Evolutionary conservation across 352 stramenopile genomes (phyloP).

Genomic region (Globisporangium abappressorium): DNA sequence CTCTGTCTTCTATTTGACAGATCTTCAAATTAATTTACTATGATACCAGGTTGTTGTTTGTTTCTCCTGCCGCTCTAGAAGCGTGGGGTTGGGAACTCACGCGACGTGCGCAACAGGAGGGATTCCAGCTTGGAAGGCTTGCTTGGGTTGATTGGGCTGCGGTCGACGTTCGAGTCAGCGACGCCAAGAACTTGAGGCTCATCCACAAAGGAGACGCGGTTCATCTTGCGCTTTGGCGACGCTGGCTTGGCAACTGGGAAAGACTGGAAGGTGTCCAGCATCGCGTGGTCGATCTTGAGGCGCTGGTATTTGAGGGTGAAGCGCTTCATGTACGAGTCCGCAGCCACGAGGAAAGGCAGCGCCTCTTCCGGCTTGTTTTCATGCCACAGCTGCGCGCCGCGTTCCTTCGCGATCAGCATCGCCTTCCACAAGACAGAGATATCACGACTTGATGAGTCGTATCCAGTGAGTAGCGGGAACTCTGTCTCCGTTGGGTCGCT

Average conservation of each 20-base stretch:
- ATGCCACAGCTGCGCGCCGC: constrained; percentile 80
- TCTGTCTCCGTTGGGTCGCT: constrained; percentile 46
- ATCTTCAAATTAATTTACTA: constrained; percentile 15
- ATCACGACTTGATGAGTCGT: constrained; percentile 61
- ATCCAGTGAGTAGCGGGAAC: constrained; percentile 64
- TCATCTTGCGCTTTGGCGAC: constrained; percentile 27
- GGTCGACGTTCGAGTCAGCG: constrained; percentile 71
- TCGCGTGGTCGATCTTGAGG: constrained; percentile 81
- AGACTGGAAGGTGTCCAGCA: constrained; percentile 64
- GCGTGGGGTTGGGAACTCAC: constrained; percentile 73
- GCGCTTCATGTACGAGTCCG: constrained; percentile 87
- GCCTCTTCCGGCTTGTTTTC: constrained; percentile 84
- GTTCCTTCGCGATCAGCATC: constrained; percentile 76
- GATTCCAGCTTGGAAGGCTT: constrained; percentile 84
- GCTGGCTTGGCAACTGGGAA: constrained; percentile 7
- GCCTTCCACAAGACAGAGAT: constrained; percentile 80
- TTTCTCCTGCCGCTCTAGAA: constrained; percentile 39
- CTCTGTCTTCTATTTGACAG: constrained; percentile 15
- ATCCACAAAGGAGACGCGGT: constrained; percentile 66
- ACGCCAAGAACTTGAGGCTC: constrained; percentile 63
- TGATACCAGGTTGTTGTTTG: constrained; percentile 9
- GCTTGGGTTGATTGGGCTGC: constrained; percentile 67
- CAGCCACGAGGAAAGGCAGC: constrained; percentile 70
- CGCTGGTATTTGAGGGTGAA: constrained; percentile 87
- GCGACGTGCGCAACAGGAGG: constrained; percentile 74